Base-by-base conservation (phyloP, 257 asterid species). In the Mitragyna speciosa region DNA sequence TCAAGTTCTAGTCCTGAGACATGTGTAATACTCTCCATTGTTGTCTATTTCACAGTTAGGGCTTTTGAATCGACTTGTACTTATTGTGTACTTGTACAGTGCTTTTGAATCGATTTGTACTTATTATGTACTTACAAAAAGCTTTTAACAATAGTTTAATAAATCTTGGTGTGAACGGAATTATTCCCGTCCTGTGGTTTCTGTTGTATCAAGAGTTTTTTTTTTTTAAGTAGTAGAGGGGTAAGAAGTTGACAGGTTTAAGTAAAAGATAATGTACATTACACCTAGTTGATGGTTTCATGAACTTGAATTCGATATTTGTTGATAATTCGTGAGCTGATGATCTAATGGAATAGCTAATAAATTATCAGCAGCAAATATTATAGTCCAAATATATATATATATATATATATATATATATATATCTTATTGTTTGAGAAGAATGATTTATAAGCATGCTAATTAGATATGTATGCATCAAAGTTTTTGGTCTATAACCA, bases 101-200 rank as follows among this genome's bases (percentile, higher is more conserved):
- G 68, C 36, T 31, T 7, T 3, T 28, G 0, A 63, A 4, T 16
- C 7, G 11, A 15, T 63, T 63, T 63, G 26, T 63, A 63, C 26
- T 10, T 63, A 63, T 9, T 5, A 6, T 5, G 49, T 45, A 45
- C 17, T 61, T 24, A 5, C 24, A 24, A 31, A 0, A 58, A 22
- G 2, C 24, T 61, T 9, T 26, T 26, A 16, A 52, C 5, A 52
- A 14, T 52, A 52, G 5, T 52, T 17, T 52, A 52, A 5, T 14
- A 12, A 11, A 9, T 30, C 33, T 17, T 41, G 12, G 76, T 84
- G 84, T 82, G 89, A 84, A 89, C 14, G 73, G 85, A 82, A 89
- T 83, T 81, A 49, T 78, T 73, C 45, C 67, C 72, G 47, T 73
- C 45, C 67, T 76, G 47, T 52, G 41, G 33, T 59, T 48, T 49